These are phyloP conservation scores for Rehmannia glutinosa DNA, from an alignment of 257 asterid genomes.

Conservation along the genomic window DNA sequence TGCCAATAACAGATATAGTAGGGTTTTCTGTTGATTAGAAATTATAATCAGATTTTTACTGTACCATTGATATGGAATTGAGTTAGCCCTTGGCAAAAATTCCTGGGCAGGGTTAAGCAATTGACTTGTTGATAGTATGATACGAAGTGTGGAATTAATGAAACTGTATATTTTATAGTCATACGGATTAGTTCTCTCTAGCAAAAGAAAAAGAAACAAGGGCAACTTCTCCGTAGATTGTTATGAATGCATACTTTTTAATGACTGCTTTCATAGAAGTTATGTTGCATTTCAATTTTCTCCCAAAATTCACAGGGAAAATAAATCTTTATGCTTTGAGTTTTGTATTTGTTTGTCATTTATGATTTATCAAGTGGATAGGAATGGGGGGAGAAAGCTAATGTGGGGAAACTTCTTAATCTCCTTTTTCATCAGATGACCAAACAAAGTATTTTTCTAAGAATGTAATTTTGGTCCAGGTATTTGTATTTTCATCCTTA, in stretches of 20 bases:
- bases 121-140: neutral
- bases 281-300: neutral
- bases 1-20: neutral
- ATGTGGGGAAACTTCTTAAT: neutral
- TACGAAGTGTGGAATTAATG: neutral
- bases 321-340: neutral
- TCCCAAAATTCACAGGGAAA: neutral
- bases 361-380: neutral
- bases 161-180: neutral
- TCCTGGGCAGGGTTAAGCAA: neutral
- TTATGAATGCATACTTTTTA: neutral
- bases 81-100: neutral
- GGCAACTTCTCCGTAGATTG: neutral
- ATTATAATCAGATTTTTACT: constrained; percentile 1
- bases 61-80: neutral
- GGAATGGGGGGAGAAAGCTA: neutral
- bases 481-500: neutral
- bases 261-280: neutral
- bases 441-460: neutral
- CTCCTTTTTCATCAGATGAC: constrained; percentile 1
- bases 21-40: constrained; percentile 11
- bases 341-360: neutral
- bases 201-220: neutral
- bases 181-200: neutral
- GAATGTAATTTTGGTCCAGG: neutral